These are phyloP conservation scores for Lactifluus subvellereus DNA, from an alignment of 768 basidiomycete species.

Conservation along the genomic window DNA sequence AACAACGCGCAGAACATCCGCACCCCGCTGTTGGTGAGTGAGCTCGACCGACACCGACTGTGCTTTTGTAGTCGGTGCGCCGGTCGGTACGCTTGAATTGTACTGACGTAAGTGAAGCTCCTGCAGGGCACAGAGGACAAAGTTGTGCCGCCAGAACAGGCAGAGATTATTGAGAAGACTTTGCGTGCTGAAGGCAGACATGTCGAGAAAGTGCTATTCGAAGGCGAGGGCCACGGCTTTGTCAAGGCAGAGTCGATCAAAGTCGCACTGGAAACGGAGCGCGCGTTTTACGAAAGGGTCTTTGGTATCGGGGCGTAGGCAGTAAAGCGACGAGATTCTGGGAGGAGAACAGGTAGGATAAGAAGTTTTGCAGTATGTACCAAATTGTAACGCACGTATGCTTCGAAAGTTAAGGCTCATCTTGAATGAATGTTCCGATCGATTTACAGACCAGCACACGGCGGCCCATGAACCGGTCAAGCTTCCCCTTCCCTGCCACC, in stretches of 20 bases:
- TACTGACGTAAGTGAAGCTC: background rate
- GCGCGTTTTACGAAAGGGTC: conserved; percentile 49
- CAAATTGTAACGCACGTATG: background rate
- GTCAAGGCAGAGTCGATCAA: conserved; percentile 50
- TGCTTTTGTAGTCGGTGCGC: background rate
- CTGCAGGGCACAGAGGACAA: background rate
- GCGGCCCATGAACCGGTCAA: too few relatives aligned
- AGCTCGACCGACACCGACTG: background rate
- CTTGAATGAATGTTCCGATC: too few relatives aligned
- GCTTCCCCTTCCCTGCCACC: too few relatives aligned
- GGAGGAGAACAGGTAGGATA: background rate
- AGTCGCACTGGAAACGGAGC: conserved; percentile 46
- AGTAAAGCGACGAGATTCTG: background rate
- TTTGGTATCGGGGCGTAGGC: conserved; percentile 20
- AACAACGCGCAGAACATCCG: conserved; percentile 56
- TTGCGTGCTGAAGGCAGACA: conserved; percentile 36
- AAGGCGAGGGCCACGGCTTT: conserved; percentile 66
- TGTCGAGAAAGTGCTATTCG: conserved; percentile 56
- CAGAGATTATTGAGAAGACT: conserved; percentile 37
- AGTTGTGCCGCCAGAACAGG: conserved; percentile 45
- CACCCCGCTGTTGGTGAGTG: conserved; percentile 55
- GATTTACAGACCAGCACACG: too few relatives aligned
- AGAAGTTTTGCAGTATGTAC: background rate
- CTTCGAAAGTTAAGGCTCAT: too few relatives aligned
- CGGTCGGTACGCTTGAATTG: background rate